Percentiles rank a stretch among this genome's conserved stretches.
Evolutionary conservation across 2,329 filamentous ascomycete genomes (phyloP).

Genomic region (Diaporthe citriasiana): DNA sequence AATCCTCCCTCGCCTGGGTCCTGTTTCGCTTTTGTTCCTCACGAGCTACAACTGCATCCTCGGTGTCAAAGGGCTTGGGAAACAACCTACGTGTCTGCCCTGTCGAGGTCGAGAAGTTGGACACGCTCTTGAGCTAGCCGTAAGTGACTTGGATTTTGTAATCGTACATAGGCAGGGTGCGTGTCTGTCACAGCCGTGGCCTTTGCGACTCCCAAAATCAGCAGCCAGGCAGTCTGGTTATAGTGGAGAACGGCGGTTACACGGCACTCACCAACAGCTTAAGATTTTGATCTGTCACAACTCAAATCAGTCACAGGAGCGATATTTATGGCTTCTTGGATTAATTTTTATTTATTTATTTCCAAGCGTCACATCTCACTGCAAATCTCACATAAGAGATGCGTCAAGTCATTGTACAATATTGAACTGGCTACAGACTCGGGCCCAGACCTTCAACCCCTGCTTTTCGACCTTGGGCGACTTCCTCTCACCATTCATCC

Average conservation of each 20-base stretch:
- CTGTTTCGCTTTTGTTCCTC: not conserved
- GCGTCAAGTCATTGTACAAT: constrained; percentile 3
- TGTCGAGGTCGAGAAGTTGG: not conserved
- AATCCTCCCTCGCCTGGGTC: not conserved
- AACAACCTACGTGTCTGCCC: not conserved
- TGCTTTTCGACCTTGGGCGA: not conserved
- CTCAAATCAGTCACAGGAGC: no score
- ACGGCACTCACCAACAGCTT: not conserved
- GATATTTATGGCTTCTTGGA: no score
- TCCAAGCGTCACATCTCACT: not conserved
- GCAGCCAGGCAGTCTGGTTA: not conserved
- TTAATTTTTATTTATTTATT: not conserved
- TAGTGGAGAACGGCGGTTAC: not conserved
- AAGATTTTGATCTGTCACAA: not conserved
- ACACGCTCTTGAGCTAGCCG: not conserved
- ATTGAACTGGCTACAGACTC: constrained; percentile 7
- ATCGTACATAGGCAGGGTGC: not conserved
- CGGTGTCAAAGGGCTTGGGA: not conserved
- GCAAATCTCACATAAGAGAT: not conserved
- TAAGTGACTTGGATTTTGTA: not conserved
- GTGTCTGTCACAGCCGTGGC: not conserved
- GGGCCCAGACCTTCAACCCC: not conserved
- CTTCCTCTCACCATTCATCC: not conserved
- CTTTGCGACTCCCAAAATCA: not conserved
- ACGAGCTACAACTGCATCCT: not conserved